Conservation (phyloP, 495 filamentous ascomycete species). For the Penicillium nucicola region DNA sequence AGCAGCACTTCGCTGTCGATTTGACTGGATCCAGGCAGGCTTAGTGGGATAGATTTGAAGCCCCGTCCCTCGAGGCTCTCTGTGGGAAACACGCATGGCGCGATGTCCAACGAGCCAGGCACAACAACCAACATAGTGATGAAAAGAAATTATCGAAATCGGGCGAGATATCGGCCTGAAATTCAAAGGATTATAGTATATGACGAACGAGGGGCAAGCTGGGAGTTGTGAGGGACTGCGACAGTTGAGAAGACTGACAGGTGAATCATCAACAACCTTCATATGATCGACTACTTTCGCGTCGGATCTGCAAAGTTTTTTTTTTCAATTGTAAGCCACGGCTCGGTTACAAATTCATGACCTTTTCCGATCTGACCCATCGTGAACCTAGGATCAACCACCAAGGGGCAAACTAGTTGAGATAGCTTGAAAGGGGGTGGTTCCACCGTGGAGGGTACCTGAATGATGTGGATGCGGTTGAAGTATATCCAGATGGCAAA, state of each 20-base stretch:
- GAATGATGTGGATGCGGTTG: background rate
- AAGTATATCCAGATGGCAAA: background rate
- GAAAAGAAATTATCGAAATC: background rate
- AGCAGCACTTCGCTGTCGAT: background rate
- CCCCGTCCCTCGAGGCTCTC: slow-evolving; percentile 5
- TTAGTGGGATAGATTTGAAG: slow-evolving; percentile 8
- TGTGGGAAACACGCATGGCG: slow-evolving; percentile 10
- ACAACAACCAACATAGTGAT: slow-evolving; percentile 9
- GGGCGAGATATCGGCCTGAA: slow-evolving; percentile 1
- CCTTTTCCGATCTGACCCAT: background rate
- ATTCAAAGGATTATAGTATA: background rate
- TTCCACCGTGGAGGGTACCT: background rate
- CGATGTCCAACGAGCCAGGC: slow-evolving; percentile 6
- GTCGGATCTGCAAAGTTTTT: slow-evolving; percentile 1
- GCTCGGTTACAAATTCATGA: background rate
- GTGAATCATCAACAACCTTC: background rate
- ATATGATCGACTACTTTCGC: background rate
- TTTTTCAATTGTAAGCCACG: background rate
- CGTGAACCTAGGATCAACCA: background rate
- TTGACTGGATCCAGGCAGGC: background rate
- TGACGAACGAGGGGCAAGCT: background rate
- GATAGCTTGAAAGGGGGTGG: background rate
- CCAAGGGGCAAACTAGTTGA: background rate
- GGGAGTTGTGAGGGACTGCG: background rate
- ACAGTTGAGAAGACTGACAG: background rate